Evolutionary conservation across 73 alveolate species (phyloP), one percentile per base, ranked within the genome.

Genomic region (Effrenium voratum): DNA sequence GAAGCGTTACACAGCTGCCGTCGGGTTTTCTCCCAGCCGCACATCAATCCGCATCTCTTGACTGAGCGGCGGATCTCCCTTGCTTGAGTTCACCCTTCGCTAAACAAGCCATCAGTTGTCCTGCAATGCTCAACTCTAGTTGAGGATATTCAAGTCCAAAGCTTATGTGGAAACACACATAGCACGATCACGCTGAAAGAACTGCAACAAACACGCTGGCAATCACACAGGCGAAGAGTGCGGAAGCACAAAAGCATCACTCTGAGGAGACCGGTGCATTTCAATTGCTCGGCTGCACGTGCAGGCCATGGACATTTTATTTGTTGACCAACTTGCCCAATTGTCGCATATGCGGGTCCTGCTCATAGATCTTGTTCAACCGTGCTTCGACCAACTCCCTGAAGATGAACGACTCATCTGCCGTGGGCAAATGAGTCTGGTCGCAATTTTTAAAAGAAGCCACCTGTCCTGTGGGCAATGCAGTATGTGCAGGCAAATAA

Each of bases 371-470:
- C 46, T 59, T 59, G 49, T 85, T 68, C 94, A 85, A 34, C 46
- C 94, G 94, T 32, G 57, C 60, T 44, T 85, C 94, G 47, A 85
- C 72, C 43, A 85, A 81, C 63, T 85, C 94, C 3, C 94, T 80
- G 26, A 85, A 85, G 15, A 85, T 85, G 66, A 85, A 85, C 45
- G 94, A 85, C 94, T 85, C 94, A 45, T 85, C 94, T 38, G 79
- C 24, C 72, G 19, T 24, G 72, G 19, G 72, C 32, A 19, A 55
- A 57, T 3, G 28, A 6, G 28, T 13, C 34, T 24, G 72, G 1
- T 57, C 2, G 34, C 10, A 0, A 0, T 1, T 24, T 57, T 32
- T 32, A 3, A 26, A 57, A 4, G 72, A 24, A 57, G 19, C 32
- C 34, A 57, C 72, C 19, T 57, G 72, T 57, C 72, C n/a, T 4